Percentiles rank a stretch among this genome's conserved stretches.
Conservation (phyloP, 305 asterid genomes). For the Solanum hybrid region DNA sequence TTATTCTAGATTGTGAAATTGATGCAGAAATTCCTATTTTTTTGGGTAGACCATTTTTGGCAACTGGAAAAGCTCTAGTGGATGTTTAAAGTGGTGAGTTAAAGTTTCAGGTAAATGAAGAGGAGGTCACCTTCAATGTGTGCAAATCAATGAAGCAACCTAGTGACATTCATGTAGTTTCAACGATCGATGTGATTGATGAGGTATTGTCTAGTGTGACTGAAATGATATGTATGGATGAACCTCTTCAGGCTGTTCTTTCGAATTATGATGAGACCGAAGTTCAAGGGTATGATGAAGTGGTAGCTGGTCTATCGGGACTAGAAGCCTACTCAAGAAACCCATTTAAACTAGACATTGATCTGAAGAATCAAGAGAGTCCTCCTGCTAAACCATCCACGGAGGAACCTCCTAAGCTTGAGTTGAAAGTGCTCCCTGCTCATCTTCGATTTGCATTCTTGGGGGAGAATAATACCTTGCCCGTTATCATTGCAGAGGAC, state of each 20-base stretch:
- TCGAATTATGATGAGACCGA: too few species aligned
- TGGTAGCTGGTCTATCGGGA: too few species aligned
- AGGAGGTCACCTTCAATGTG: not conserved
- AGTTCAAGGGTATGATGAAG: too few species aligned
- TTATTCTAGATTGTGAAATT: not conserved
- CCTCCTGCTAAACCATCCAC: too few species aligned
- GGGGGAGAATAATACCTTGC: too few species aligned
- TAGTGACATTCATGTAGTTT: not conserved
- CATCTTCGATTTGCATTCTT: too few species aligned
- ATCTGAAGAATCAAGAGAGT: too few species aligned
- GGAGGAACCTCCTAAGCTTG: too few species aligned
- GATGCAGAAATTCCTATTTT: not conserved
- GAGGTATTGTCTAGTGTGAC: not conserved
- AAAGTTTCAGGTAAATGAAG: not conserved
- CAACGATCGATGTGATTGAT: not conserved
- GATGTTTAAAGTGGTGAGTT: not conserved
- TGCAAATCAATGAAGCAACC: not conserved
- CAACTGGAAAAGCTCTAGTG: not conserved
- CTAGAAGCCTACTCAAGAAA: too few species aligned
- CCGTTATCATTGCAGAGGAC: too few species aligned
- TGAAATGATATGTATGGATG: not conserved
- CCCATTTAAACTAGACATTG: too few species aligned
- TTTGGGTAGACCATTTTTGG: not conserved
- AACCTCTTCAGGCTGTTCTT: not conserved
- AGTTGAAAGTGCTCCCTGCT: too few species aligned